These are phyloP conservation scores for Colletotrichum destructivum DNA, from an alignment of 2,329 filamentous ascomycete species.

Conservation along the genomic window DNA sequence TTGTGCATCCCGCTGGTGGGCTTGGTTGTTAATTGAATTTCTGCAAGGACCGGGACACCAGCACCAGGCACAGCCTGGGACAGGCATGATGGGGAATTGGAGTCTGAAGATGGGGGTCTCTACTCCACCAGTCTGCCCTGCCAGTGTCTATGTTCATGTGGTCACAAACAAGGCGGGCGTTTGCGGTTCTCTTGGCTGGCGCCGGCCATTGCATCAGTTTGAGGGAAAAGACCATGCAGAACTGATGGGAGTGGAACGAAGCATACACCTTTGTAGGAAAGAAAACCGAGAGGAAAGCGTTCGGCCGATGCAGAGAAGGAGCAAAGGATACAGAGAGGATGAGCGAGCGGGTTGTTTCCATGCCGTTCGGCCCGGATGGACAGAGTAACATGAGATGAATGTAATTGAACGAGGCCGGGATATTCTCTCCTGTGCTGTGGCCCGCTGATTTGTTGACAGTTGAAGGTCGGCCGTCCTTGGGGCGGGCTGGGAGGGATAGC, in stretches of 20 bases:
- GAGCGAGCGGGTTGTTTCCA: background rate
- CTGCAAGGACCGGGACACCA: conserved; percentile 17
- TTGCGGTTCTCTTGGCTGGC: conserved; percentile 18
- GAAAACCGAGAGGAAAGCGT: conserved; percentile 1
- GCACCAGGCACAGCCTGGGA: conserved; percentile 11
- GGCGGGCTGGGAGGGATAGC: background rate
- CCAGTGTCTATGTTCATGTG: background rate
- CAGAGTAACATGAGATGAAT: background rate
- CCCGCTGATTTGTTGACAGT: background rate
- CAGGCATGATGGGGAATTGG: conserved; percentile 26
- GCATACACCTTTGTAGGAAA: background rate
- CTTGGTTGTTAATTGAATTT: conserved; percentile 29
- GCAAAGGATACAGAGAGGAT: background rate
- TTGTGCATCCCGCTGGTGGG: conserved; percentile 13
- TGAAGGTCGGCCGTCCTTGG: background rate
- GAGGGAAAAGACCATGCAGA: conserved; percentile 24
- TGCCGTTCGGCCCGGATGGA: background rate
- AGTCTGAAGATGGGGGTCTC: conserved; percentile 9
- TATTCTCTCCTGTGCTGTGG: background rate
- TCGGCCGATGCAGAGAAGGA: conserved; percentile 1
- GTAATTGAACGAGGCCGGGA: background rate
- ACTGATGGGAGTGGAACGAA: conserved; percentile 16
- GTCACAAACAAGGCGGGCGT: conserved; percentile 28
- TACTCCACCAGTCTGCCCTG: conserved; percentile 9
- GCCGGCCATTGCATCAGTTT: conserved; percentile 11